Evolutionary conservation across 768 basidiomycete species (phyloP).

Genomic region (Amyloporia xantha): DNA sequence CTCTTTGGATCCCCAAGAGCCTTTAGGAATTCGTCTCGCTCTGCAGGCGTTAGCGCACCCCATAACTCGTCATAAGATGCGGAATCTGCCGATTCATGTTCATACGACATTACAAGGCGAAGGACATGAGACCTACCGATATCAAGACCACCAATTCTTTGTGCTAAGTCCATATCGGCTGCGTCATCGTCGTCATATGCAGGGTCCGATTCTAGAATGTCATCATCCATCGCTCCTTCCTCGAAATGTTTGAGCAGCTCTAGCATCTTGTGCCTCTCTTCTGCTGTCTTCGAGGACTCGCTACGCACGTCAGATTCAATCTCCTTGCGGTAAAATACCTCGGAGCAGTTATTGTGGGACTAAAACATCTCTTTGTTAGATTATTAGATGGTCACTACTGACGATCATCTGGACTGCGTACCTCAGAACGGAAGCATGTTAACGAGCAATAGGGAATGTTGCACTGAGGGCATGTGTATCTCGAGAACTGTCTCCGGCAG

Average conservation of each 20-base stretch:
- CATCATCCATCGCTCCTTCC: conserved; percentile 41
- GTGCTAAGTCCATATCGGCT: conserved; percentile 37
- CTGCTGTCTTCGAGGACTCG: conserved; percentile 44
- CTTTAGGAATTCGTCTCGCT: conserved; percentile 54
- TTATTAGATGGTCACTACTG: background rate
- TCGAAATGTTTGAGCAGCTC: conserved; percentile 69
- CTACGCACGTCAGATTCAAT: conserved; percentile 56
- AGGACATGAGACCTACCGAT: conserved; percentile 40
- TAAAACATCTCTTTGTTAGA: conserved; percentile 2
- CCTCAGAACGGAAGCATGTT: conserved; percentile 70
- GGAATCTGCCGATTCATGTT: conserved; percentile 34
- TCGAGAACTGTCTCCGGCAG: conserved; percentile 68
- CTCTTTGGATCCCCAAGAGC: conserved; percentile 57
- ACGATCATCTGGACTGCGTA: conserved; percentile 25
- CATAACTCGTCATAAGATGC: conserved; percentile 53
- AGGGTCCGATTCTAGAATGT: conserved; percentile 21
- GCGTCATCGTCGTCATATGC: conserved; percentile 35
- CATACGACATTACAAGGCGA: background rate
- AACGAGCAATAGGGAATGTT: conserved; percentile 79
- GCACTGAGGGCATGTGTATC: conserved; percentile 79
- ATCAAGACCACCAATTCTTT: conserved; percentile 50
- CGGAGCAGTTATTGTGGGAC: conserved; percentile 73
- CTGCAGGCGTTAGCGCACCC: conserved; percentile 50
- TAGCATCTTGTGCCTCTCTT: conserved; percentile 62
- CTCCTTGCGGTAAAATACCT: conserved; percentile 74